phyloP scores from a whole-genome alignment of 2,329 filamentous ascomycete species.

The Hymenoscyphus linearis region DNA sequence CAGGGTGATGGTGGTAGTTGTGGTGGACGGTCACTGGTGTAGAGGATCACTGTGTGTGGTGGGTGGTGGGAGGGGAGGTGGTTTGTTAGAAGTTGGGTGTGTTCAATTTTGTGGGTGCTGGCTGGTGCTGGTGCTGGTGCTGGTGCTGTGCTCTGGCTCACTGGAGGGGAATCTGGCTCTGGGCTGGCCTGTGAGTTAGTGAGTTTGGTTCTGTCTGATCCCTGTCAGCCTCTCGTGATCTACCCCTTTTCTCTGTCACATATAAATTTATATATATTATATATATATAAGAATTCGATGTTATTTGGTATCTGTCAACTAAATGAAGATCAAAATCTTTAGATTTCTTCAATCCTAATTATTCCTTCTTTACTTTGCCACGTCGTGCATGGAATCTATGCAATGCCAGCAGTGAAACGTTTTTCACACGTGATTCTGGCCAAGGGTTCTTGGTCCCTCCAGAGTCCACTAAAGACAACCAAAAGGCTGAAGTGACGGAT shows the following conservation, averaged over 20 bases:
- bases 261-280: no score
- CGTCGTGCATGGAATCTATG: conserved; percentile 13
- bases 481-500: neutral
- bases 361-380: conserved; percentile 7
- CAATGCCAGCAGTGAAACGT: neutral
- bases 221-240: neutral
- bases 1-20: conserved; percentile 11
- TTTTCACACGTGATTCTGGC: conserved; percentile 2
- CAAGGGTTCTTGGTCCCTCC: neutral
- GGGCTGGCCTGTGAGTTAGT: neutral
- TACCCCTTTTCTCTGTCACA: neutral
- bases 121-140: neutral
- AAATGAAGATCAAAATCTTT: no score
- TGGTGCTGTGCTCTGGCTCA: neutral
- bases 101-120: neutral
- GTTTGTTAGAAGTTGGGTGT: neutral
- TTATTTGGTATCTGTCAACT: no score
- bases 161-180: neutral
- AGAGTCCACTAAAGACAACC: no score
- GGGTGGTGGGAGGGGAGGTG: neutral
- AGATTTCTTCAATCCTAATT: neutral
- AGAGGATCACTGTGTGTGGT: neutral
- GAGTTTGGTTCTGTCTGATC: neutral
- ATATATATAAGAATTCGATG: no score
- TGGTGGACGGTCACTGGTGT: neutral